phyloP scores from a whole-genome alignment of 495 filamentous ascomycete genomes.

The Glarea lozoyensis region DNA sequence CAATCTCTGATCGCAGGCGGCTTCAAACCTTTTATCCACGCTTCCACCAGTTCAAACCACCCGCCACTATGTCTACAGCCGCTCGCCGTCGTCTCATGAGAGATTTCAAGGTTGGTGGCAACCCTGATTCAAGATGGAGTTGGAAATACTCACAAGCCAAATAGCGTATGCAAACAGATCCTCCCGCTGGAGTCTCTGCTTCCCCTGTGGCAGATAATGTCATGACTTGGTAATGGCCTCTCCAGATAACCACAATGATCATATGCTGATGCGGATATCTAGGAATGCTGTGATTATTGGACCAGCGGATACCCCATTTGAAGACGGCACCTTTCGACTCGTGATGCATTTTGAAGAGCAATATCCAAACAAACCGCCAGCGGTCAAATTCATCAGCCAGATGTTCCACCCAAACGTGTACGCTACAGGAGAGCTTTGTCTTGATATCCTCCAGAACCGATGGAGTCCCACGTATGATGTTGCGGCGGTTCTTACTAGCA shows the following conservation, averaged over 20 bases:
- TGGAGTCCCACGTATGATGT: conserved; percentile 99
- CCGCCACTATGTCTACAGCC: conserved; percentile 72
- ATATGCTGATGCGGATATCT: conserved; percentile 5
- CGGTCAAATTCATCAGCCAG: conserved; percentile 95
- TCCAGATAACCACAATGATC: neutral
- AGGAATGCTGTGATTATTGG: conserved; percentile 99
- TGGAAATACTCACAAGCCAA: conserved; percentile 14
- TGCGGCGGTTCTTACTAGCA: conserved; percentile 91
- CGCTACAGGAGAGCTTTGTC: conserved; percentile 88
- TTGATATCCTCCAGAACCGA: conserved; percentile 95
- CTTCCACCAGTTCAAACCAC: neutral
- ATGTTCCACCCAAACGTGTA: conserved; percentile 99
- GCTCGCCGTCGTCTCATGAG: conserved; percentile 93
- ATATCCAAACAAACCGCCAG: conserved; percentile 95
- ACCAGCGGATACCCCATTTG: conserved; percentile 93
- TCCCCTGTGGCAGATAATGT: conserved; percentile 97
- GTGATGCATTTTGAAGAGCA: conserved; percentile 99
- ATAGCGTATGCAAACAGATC: conserved; percentile 98
- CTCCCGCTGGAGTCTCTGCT: conserved; percentile 92
- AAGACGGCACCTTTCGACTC: conserved; percentile 94
- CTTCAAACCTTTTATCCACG: too few relatives aligned
- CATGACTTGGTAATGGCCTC: conserved; percentile 77
- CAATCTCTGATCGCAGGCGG: too few relatives aligned
- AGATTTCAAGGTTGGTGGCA: conserved; percentile 81
- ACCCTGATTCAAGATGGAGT: conserved; percentile 2